Evolutionary conservation across 495 filamentous ascomycete genomes (phyloP).

Genomic region (Neurospora tetraspora): DNA sequence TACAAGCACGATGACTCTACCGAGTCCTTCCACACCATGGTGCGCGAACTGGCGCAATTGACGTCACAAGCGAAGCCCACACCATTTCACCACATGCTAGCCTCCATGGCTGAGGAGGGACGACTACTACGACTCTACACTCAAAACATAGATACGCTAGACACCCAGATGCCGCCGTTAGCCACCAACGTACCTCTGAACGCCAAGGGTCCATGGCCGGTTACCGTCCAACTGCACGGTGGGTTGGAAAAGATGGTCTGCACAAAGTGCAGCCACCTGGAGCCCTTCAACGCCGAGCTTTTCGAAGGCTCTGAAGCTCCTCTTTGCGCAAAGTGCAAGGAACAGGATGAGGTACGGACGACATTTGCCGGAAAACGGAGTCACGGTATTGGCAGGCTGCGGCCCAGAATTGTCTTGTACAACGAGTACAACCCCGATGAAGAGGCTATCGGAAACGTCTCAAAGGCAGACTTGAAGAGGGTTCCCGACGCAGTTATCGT

Average conservation of each 20-base stretch:
- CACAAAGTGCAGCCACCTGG: constrained; percentile 74
- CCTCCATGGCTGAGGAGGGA: constrained; percentile 77
- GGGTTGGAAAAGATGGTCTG: constrained; percentile 94
- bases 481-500: constrained; percentile 88
- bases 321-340: constrained; percentile 65
- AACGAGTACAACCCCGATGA: constrained; percentile 96
- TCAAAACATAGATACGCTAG: constrained; percentile 93
- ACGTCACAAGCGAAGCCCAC: constrained; percentile 71
- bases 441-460: constrained; percentile 87
- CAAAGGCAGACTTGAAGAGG: constrained; percentile 69
- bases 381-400: constrained; percentile 83
- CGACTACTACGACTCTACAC: constrained; percentile 88
- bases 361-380: constrained; percentile 78
- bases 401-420: constrained; percentile 91
- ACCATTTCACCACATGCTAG: constrained; percentile 86
- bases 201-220: constrained; percentile 80
- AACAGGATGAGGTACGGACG: constrained; percentile 64
- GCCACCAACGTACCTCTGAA: constrained; percentile 61
- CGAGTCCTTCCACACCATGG: constrained; percentile 88
- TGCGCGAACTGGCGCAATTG: constrained; percentile 71
- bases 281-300: constrained; percentile 62
- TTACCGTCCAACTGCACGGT: constrained; percentile 87
- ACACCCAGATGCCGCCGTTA: constrained; percentile 73
- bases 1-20: constrained; percentile 86
- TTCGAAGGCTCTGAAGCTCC: constrained; percentile 82